Evolutionary conservation across 116 monocot species (phyloP), one percentile per base, ranked within the genome.

Genomic region (Phalaenopsis hybrid): DNA sequence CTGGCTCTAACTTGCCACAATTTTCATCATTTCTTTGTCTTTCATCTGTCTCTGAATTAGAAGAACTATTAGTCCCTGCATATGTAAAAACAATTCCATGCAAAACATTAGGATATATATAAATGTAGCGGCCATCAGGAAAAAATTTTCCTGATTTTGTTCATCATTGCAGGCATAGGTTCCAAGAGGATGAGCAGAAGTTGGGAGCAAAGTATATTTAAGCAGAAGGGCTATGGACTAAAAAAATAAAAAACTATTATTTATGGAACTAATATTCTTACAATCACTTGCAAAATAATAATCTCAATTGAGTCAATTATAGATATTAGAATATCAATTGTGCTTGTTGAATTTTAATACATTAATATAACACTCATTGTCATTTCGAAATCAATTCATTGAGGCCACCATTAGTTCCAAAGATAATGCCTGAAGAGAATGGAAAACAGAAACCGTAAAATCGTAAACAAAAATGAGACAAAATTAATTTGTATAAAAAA

Each of bases 1-100:
- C 49, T 23, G 85, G 48, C 34, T 81, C 88, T 65, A 78, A 73
- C 48, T 85, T 80, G 78, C 77, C 52, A 75, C 37, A 83, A 13
- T 80, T 58, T 80, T 88, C 88, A 74, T 46, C 83, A 72, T 84
- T 83, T 51, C 83, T 90, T 75, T 18, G 74, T 44, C 33, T 59
- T 44, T 46, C 78, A 69, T 82, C 82, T 44, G 20, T 67, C 69
- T 84, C 59, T 9, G 77, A 81, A 83, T 25, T 73, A 84, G 75
- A 23, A 75, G 6, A 33, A 74, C 77, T 79, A 78, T 43, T 63
- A 15, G 5, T 25, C 75, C 80, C 88, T 88, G 81, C 80, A 81
- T 55, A 45, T 31, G 28, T 37, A 11, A 46, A 46, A 44, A 3
- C 16, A 72, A 31, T 6, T 37, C 37, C 15, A 15, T 37, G 18